phyloP scores from a whole-genome alignment of 2,329 filamentous ascomycete genomes.

The Phialophora macrospora region DNA sequence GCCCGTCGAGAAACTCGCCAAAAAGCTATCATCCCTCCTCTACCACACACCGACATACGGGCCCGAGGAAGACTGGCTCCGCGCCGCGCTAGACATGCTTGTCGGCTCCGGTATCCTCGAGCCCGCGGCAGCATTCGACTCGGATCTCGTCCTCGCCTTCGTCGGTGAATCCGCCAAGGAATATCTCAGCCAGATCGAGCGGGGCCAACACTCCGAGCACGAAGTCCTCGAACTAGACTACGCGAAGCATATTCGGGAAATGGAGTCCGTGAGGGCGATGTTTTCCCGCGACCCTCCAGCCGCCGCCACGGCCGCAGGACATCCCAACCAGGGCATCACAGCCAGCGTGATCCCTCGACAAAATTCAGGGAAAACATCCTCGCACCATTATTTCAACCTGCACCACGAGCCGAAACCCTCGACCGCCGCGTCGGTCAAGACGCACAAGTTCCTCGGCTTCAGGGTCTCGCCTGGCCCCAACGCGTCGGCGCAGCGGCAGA shows the following conservation, averaged over 20 bases:
- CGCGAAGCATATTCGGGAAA: slow-evolving; percentile 18
- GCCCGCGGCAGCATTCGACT: slow-evolving; percentile 20
- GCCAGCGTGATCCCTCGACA: background rate
- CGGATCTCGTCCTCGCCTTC: slow-evolving; percentile 24
- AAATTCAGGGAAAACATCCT: background rate
- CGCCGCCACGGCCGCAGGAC: background rate
- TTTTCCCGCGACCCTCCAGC: slow-evolving; percentile 10
- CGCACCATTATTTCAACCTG: slow-evolving; percentile 8
- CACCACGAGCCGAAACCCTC: slow-evolving; percentile 7
- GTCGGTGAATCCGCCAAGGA: slow-evolving; percentile 23
- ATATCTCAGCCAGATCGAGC: slow-evolving; percentile 15
- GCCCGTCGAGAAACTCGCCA: slow-evolving; percentile 14
- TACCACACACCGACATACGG: slow-evolving; percentile 34
- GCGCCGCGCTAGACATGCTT: slow-evolving; percentile 26
- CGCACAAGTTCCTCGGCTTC: slow-evolving; percentile 23
- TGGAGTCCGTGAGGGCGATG: slow-evolving; percentile 28
- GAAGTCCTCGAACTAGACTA: slow-evolving; percentile 31
- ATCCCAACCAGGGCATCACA: background rate
- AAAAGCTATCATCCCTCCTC: slow-evolving; percentile 19
- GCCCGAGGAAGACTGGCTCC: slow-evolving; percentile 33
- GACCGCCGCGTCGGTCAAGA: background rate
- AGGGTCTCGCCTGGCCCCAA: slow-evolving; percentile 21
- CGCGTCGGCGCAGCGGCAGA: background rate
- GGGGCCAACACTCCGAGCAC: background rate
- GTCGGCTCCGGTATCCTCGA: slow-evolving; percentile 22